Evolutionary conservation across 192 early-diverging fungal genomes (phyloP).

Genomic region (Backusella tarrabulga): DNA sequence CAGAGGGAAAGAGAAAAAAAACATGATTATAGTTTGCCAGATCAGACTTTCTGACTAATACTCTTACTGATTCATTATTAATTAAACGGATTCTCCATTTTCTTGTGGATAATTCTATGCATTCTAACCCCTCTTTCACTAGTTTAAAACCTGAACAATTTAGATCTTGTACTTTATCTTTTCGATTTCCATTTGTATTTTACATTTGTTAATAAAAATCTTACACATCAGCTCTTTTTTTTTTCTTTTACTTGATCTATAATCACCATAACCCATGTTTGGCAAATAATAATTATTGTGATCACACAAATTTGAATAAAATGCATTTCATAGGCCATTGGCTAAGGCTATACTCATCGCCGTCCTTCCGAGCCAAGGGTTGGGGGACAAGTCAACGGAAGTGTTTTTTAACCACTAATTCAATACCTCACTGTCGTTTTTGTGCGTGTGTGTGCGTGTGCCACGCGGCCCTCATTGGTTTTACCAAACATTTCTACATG

Average conservation of each 20-base stretch:
- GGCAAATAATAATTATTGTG: not conserved
- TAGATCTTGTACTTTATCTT: not conserved
- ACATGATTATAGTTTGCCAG: not conserved
- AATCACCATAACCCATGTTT: not conserved
- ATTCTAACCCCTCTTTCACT: constrained; percentile 4
- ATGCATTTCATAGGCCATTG: not conserved
- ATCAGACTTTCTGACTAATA: constrained; percentile 3
- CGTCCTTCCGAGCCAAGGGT: not conserved
- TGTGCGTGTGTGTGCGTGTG: not conserved
- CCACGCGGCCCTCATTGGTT: constrained; percentile 1
- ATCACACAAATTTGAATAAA: not conserved
- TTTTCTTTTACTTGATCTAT: not conserved
- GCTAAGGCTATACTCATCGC: constrained; percentile 1
- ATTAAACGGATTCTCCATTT: not conserved
- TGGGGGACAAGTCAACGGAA: not conserved
- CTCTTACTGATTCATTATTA: constrained; percentile 1
- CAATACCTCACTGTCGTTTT: not conserved
- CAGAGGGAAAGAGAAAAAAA: not conserved
- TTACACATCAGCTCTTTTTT: not conserved
- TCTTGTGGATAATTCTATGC: not conserved
- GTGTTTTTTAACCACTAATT: not conserved
- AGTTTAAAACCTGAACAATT: not conserved
- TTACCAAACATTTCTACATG: not conserved
- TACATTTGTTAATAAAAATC: not conserved
- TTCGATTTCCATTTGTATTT: not conserved